Base-by-base conservation (phyloP, 345 rosid species). In the Camelina laxa region DNA sequence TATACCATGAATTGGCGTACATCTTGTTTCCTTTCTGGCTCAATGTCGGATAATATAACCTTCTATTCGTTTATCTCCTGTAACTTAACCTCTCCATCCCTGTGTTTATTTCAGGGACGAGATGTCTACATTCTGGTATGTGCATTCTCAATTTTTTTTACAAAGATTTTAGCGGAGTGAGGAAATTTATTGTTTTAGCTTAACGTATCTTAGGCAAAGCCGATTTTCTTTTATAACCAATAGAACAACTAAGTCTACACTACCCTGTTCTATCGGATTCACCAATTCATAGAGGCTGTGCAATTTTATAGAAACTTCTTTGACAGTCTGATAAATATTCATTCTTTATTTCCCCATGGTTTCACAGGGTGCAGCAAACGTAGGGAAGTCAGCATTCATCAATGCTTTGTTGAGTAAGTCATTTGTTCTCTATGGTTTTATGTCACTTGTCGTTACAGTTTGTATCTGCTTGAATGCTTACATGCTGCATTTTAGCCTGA, bases 301-400 rank as follows among this genome's bases (percentile, higher is more conserved):
- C 45, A 9, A 70, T n/a, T 17, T 1, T 67, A 5, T 12, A 36
- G 17, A 19, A 59, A 49, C 35, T 48, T 50, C 12, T 49, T 8
- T 36, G 31, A 4, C 9, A 3, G 48, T 48, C n/a, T 48, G 8
- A 36, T 11, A 67, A 44, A 60, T 61, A 67, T 60, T 42, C 19
- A 44, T 35, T 45, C 20, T 27, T 67, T 39, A 61, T n/a, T 38
- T 39, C 5, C 48, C 39, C 15, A 69, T 63, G 50, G 33, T 69
- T 68, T 63, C 42, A 6, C 79, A 94, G 98, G 98, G 98, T 49
- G 84, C 98, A 54, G 98, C 97, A 49, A 94, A 94, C 77, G 98
- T 94, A 65, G 98, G 98, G 63, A 94, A 94, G 85, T 91, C 98
- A 68, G 98, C 97, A 67, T 94, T 94, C 83, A 91, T 90, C 83